phyloP scores from a whole-genome alignment of 768 basidiomycete species.

The Gloeophyllum trabeum region DNA sequence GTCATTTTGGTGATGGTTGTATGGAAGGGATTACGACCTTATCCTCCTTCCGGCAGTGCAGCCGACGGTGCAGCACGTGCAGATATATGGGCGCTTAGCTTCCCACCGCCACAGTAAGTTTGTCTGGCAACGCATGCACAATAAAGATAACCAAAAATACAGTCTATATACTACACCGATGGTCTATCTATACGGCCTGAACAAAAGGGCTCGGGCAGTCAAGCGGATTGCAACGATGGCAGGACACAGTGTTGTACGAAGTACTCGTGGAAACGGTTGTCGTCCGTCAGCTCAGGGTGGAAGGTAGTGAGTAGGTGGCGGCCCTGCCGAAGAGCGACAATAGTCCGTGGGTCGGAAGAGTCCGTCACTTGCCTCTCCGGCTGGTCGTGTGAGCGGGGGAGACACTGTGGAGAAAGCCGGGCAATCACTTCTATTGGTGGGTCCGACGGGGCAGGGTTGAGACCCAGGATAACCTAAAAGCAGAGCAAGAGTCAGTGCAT shows the following conservation, averaged over 20 bases:
- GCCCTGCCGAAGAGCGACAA: slow-evolving; percentile 83
- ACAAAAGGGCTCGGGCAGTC: neutral
- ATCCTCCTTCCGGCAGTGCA: too few species aligned
- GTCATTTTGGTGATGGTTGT: too few species aligned
- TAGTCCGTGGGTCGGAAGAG: slow-evolving; percentile 44
- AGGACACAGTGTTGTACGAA: slow-evolving; percentile 72
- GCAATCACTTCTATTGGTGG: slow-evolving; percentile 62
- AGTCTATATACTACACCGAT: neutral
- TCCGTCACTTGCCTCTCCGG: slow-evolving; percentile 32
- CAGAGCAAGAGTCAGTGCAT: neutral
- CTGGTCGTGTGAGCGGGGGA: slow-evolving; percentile 28
- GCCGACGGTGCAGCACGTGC: too few species aligned
- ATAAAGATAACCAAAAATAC: too few species aligned
- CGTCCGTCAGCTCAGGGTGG: slow-evolving; percentile 87
- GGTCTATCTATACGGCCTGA: neutral
- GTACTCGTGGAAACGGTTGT: slow-evolving; percentile 85
- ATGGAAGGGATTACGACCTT: too few species aligned
- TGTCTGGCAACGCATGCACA: too few species aligned
- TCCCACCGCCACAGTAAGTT: too few species aligned
- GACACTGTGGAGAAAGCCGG: slow-evolving; percentile 44
- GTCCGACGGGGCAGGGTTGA: slow-evolving; percentile 34
- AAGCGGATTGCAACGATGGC: slow-evolving; percentile 7
- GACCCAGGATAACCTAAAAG: slow-evolving; percentile 36
- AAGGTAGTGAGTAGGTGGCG: slow-evolving; percentile 80
- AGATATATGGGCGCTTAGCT: too few species aligned